phyloP scores from a whole-genome alignment of 2,329 filamentous ascomycete genomes.

The Didymella exigua region DNA sequence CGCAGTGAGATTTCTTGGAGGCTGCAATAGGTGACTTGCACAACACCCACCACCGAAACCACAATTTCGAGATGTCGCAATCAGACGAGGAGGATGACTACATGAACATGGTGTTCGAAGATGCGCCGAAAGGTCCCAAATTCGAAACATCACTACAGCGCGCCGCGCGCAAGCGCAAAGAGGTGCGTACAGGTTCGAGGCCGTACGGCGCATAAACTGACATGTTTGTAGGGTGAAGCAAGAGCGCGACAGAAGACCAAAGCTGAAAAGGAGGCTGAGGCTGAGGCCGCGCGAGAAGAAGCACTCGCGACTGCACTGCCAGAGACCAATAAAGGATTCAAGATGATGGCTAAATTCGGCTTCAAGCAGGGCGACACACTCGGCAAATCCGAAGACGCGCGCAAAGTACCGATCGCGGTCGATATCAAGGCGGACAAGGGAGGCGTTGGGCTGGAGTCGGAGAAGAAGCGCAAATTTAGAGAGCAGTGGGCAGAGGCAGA shows the following conservation, averaged over 20 bases:
- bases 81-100: conserved; percentile 87
- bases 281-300: conserved; percentile 72
- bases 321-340: conserved; percentile 79
- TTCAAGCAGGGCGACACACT: conserved; percentile 78
- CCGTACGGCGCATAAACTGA: conserved; percentile 19
- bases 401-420: conserved; percentile 76
- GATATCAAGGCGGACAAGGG: conserved; percentile 77
- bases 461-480: conserved; percentile 75
- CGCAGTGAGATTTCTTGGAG: conserved; percentile 12
- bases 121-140: conserved; percentile 56
- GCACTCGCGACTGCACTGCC: conserved; percentile 76
- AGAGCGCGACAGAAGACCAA: conserved; percentile 68
- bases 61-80: conserved; percentile 34
- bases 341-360: conserved; percentile 97
- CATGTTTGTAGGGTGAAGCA: conserved; percentile 31
- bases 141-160: conserved; percentile 69
- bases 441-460: conserved; percentile 82
- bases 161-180: conserved; percentile 59
- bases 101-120: conserved; percentile 91
- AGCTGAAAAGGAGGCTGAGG: conserved; percentile 77
- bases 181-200: conserved; percentile 40
- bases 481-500: conserved; percentile 46
- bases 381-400: conserved; percentile 63
- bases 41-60: not conserved
- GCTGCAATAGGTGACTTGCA: conserved; percentile 7